Evolutionary conservation across 2,329 filamentous ascomycete species (phyloP), one percentile per base, ranked within the genome.

Genomic region (Fusarium floridanum): DNA sequence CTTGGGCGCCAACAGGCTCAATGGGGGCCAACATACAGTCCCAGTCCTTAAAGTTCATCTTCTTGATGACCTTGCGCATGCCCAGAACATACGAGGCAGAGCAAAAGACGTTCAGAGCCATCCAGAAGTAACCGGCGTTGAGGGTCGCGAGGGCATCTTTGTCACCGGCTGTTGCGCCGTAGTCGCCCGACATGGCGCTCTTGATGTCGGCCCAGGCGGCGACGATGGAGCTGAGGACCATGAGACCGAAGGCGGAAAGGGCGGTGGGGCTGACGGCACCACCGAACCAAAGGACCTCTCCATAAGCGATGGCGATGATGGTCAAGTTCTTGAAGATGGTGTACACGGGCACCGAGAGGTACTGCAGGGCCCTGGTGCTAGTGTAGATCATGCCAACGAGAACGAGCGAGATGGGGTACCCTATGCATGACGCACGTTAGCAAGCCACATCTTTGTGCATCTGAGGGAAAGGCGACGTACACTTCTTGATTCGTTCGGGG

Each of bases 301-400:
- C 97, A 80, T 99, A 99, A 66, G 97, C 97, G 80, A 98, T 98
- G 76, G 98, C 91, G 80, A 98, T 98, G 84, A 97, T 99, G 74
- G 97, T 98, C 87, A 99, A 85, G 86, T 99, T 99, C 90, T 99
- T 99, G 90, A 99, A 99, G 83, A 99, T 99, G 67, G 97, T 99
- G 86, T 99, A 99, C 37, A 99, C 97, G 36, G 97, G 97, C 68
- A 99, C 97, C 34, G 95, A 98, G 73, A 99, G 93, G 85, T 92
- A 98, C 85, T 98, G 95, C 55, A 99, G 91, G 24, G 97, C 95
- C 88, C 98, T 98, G 80, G 94, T 97, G 80, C 95, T 92, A 64
- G 97, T 98, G 86, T 98, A 99, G 85, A 99, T 98, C 97, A 98
- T 99, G 82, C 95, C 95, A 81, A 98, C 96, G 75, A 99, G 92